phyloP scores from a whole-genome alignment of 805 yeast species.

The Grigorovia humatica region DNA sequence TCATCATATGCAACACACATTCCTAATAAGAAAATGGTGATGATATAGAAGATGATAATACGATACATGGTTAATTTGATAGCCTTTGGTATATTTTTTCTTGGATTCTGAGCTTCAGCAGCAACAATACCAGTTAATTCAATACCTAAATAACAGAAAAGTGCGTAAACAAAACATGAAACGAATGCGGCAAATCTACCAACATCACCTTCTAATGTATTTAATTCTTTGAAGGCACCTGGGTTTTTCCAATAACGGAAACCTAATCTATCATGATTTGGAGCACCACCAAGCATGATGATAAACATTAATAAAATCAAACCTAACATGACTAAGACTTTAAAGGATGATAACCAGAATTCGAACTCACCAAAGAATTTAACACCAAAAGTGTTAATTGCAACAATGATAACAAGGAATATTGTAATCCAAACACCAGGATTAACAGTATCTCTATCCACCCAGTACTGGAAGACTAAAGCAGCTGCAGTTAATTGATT shows the following conservation, averaged over 20 bases:
- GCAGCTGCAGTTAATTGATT: constrained; percentile 39
- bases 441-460: constrained; percentile 30
- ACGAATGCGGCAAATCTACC: constrained; percentile 55
- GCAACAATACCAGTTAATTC: constrained; percentile 64
- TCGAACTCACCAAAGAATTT: constrained; percentile 39
- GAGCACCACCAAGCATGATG: constrained; percentile 71
- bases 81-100: constrained; percentile 62
- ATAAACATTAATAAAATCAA: constrained; percentile 52
- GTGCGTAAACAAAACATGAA: constrained; percentile 54
- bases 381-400: constrained; percentile 30
- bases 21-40: constrained; percentile 53
- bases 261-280: constrained; percentile 61
- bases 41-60: constrained; percentile 51
- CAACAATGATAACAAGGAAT: constrained; percentile 30
- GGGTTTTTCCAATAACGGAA: constrained; percentile 63
- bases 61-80: constrained; percentile 60
- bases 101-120: constrained; percentile 63
- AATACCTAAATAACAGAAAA: constrained; percentile 63
- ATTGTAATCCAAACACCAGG: constrained; percentile 39
- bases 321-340: constrained; percentile 57
- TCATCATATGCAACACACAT: constrained; percentile 56
- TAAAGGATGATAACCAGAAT: constrained; percentile 45
- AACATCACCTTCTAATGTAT: constrained; percentile 32
- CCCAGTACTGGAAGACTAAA: constrained; percentile 38
- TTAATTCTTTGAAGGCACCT: constrained; percentile 47